Evolutionary conservation across 345 rosid species (phyloP).

Genomic region (Cochlearia excelsa): DNA sequence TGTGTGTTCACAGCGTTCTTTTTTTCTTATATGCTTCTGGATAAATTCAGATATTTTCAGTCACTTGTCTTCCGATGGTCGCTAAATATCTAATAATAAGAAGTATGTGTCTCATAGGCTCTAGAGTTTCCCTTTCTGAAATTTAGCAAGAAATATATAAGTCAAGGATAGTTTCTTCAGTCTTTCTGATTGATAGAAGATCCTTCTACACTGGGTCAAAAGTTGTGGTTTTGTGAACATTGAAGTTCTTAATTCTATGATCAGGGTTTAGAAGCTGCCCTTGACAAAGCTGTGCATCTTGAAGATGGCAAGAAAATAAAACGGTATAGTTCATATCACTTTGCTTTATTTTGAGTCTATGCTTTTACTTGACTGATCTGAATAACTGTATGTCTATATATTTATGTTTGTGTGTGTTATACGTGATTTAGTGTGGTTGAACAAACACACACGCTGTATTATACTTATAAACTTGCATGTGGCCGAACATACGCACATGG

Average conservation of each 20-base stretch:
- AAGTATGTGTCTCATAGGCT: conserved; percentile 3
- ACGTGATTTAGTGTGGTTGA: conserved; percentile 8
- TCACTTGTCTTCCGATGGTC: conserved; percentile 14
- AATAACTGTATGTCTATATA: background rate
- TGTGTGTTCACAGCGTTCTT: background rate
- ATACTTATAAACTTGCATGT: conserved; percentile 17
- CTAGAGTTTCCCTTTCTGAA: conserved; percentile 16
- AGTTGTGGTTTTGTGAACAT: conserved; percentile 3
- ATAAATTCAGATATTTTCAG: conserved; percentile 18
- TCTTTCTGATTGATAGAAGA: conserved; percentile 11
- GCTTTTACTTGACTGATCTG: conserved; percentile 18
- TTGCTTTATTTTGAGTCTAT: conserved; percentile 15
- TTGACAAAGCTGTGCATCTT: conserved; percentile 90
- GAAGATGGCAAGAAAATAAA: conserved; percentile 94
- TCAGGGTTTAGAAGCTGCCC: conserved; percentile 97
- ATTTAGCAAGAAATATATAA: conserved; percentile 10
- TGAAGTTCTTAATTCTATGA: conserved; percentile 17
- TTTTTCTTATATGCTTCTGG: conserved; percentile 18
- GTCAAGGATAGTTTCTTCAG: conserved; percentile 17
- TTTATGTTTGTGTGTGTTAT: background rate
- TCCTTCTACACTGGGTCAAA: conserved; percentile 12
- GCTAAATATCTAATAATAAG: background rate
- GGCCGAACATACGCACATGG: conserved; percentile 10
- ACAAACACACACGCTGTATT: conserved; percentile 14
- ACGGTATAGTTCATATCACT: conserved; percentile 47